Base-by-base conservation (phyloP, 2,329 filamentous ascomycete genomes). In the Cladosporium oxysporum region DNA sequence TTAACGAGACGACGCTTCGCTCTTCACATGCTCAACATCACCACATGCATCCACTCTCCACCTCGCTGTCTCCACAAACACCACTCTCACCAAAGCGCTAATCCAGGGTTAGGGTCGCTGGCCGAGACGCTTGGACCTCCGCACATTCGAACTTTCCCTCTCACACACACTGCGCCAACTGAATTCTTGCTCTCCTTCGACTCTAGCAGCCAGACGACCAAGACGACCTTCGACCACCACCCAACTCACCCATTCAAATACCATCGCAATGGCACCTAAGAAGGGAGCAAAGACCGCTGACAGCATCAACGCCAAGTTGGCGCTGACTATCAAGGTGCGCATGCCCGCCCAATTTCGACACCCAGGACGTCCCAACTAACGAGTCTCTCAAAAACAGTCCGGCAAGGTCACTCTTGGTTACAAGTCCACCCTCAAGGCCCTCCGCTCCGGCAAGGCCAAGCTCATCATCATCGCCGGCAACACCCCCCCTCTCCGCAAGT, bases 361-460 rank as follows among this genome's bases (percentile, higher is more conserved):
- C 37, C 41, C 31, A 50, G 67, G 31, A 64, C 52, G 28, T 52
- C 47, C 28, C 62, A 29, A 66, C 67, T 71, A 67, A 71, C 68
- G 5, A 69, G 58, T 64, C 47, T 29, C 62, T 50, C 63, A 67
- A 69, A 52, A 74, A 78, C 70, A 76, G 75, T 82, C 79, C 75
- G 77, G 75, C 73, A 80, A 79, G 87, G 92, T 97, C 85, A 93
- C 88, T 72, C 87, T 96, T 73, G 93, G 93, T 77, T 94, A 94
- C 88, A 93, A 94, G 84, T 91, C 88, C 71, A 94, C 87, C 79
- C 87, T 95, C 79, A 96, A 98, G 91, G 86, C 86, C 75, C 91
- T 98, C 76, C 91, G 94, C 78, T 91, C 89, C 75, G 93, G 94
- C 83, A 98, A 97, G 90, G 95, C 95, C 82, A 98, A 98, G 91